A percentile compares a stretch with the other conserved stretches of the same genome.
phyloP scores from a whole-genome alignment of 257 asterid genomes.

The Cynanchum wilfordii region DNA sequence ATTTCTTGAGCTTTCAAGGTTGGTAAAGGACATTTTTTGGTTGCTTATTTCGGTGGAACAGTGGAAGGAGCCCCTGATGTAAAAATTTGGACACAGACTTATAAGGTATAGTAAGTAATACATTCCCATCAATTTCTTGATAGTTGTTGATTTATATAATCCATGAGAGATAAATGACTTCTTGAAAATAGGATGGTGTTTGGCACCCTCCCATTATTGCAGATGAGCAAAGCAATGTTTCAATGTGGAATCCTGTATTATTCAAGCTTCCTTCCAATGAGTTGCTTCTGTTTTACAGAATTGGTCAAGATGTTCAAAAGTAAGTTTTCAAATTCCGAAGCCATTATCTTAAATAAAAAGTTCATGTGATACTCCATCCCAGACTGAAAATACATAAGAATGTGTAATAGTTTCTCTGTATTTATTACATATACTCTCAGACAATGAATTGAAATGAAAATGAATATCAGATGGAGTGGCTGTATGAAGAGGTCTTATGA shows the following conservation, averaged over 20 bases:
- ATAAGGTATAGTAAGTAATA: constrained; percentile 44
- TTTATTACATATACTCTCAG: neutral
- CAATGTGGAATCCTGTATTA: constrained; percentile 84
- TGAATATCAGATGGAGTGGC: constrained; percentile 74
- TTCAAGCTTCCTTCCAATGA: constrained; percentile 13
- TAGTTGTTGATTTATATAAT: neutral
- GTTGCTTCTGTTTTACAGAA: constrained; percentile 54
- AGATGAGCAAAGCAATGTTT: constrained; percentile 62
- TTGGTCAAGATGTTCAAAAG: constrained; percentile 89
- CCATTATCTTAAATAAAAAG: neutral
- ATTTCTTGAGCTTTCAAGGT: constrained; percentile 42
- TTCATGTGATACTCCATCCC: no score
- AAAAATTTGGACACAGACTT: constrained; percentile 78
- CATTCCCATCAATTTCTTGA: neutral
- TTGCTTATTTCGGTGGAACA: constrained; percentile 90
- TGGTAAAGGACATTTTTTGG: constrained; percentile 61
- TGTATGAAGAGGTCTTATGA: constrained; percentile 82
- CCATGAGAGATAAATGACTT: constrained; percentile 8
- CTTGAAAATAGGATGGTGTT: constrained; percentile 51
- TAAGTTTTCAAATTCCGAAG: constrained; percentile 27
- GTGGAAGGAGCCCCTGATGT: constrained; percentile 91
- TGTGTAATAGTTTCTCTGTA: neutral
- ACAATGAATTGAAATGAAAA: constrained; percentile 8
- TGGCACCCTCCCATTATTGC: constrained; percentile 79
- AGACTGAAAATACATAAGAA: no score